Evolutionary conservation across 495 filamentous ascomycete species (phyloP).

Genomic region (Talaromyces liani): DNA sequence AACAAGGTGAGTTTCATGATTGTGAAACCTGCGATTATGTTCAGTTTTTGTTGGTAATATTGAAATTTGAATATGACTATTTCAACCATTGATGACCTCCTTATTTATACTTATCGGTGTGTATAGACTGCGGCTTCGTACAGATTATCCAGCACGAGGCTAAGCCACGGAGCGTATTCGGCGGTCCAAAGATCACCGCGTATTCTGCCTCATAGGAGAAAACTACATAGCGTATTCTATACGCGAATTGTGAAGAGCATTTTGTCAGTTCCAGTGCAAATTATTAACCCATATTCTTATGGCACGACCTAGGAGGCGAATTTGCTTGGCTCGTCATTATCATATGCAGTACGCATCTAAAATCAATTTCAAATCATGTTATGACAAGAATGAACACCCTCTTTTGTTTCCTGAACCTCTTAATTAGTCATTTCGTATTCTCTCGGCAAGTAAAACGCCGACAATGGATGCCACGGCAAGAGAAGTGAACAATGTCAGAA

Average conservation of each 20-base stretch:
- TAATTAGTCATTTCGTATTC: neutral
- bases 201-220: neutral
- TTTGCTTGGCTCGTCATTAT: neutral
- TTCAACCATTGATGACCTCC: neutral
- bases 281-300: neutral
- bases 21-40: neutral
- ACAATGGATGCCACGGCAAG: neutral
- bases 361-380: no score
- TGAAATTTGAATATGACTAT: neutral
- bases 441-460: neutral
- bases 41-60: neutral
- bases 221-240: neutral
- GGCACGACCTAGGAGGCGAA: neutral
- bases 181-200: neutral
- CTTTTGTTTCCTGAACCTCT: no score
- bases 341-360: neutral
- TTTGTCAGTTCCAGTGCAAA: neutral
- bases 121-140: neutral
- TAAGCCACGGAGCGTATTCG: neutral
- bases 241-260: neutral
- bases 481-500: neutral
- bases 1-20: constrained; percentile 2
- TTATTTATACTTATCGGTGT: neutral
- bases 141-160: neutral
- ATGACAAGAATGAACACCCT: no score